Base-by-base conservation (phyloP, 495 filamentous ascomycete species). In the Entonaema liquescens region DNA sequence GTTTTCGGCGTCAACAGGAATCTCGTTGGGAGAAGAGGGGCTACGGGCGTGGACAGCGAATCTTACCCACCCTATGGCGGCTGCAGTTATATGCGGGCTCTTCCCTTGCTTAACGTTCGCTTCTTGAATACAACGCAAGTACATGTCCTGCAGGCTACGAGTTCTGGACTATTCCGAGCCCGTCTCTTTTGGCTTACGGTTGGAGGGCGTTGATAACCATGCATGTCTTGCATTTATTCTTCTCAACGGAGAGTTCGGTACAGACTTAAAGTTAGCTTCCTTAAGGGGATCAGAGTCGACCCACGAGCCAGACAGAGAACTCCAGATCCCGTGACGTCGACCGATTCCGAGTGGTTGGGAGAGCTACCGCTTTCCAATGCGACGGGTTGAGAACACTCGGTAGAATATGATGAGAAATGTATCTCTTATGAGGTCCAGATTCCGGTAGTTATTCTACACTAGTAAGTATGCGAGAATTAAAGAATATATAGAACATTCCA, bases 21-120 rank as follows among this genome's bases (percentile, higher is more conserved):
- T 55, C 65, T 68, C 49, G 38, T 62, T 62, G 65, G 42, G 38
- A 50, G 35, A 17, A 57, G 40, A 64, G 47, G 59, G 63, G 59
- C 19, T 64, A 12, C 21, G 38, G 33, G 59, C 63, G 59, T 67
- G 6, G 31, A 33, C 54, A 71, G 63, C 69, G 25, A 52, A 13
- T 44, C 53, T 60, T 64, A 64, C 54, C 59, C 64, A 56, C 26
- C 69, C 69, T 72, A 72, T 72, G 59, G 29, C 59, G 59, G 55
- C 38, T 40, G 69, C 69, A 67, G 64, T 28, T 29, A 31, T 36
- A 31, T 38, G 44, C 38, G 56, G 50, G 23, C 59, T 56, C 31
- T 12, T 40, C 69, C 69, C 64, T 29, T 72, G 69, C 59, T 59
- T 47, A 68, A 49, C 40, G 44, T 59, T 50, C 29, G 33, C 38